Conservation (phyloP, 768 basidiomycete genomes). For the Chalciporus chontae region DNA sequence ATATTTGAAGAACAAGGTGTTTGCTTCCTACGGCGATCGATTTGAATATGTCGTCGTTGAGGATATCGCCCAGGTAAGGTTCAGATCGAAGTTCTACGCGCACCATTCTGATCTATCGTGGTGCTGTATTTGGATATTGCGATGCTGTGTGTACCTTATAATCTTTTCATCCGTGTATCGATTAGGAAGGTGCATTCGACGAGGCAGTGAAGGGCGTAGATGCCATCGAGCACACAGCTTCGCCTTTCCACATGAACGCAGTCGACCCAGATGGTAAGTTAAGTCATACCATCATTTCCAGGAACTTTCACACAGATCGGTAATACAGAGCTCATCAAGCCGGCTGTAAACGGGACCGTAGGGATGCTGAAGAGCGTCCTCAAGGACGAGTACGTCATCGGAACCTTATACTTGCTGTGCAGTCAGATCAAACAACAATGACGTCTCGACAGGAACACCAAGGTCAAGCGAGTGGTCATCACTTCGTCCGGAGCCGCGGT, state of each 20-base stretch:
- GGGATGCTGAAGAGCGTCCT: constrained; percentile 57
- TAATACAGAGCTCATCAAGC: constrained; percentile 54
- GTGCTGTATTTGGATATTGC: neutral
- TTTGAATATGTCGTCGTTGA: constrained; percentile 66
- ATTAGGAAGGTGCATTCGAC: constrained; percentile 67
- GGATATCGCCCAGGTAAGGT: constrained; percentile 56
- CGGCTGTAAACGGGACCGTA: constrained; percentile 70
- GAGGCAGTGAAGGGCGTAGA: constrained; percentile 75
- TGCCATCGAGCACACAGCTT: constrained; percentile 67
- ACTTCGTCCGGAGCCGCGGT: constrained; percentile 61
- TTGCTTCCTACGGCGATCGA: constrained; percentile 50
- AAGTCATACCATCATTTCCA: neutral
- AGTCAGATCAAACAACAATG: neutral
- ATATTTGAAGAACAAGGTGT: constrained; percentile 49
- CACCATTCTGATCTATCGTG: neutral
- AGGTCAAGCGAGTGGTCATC: constrained; percentile 64
- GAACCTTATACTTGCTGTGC: too few species aligned
- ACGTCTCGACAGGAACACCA: constrained; percentile 26
- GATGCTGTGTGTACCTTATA: neutral
- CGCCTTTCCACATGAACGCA: constrained; percentile 50
- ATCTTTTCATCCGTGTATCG: neutral
- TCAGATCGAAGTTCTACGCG: neutral
- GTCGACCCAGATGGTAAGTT: constrained; percentile 41
- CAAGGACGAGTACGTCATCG: constrained; percentile 43
- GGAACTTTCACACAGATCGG: too few species aligned